These are phyloP conservation scores for Cardamine occulta DNA, from an alignment of 345 rosid genomes.

Conservation along the genomic window DNA sequence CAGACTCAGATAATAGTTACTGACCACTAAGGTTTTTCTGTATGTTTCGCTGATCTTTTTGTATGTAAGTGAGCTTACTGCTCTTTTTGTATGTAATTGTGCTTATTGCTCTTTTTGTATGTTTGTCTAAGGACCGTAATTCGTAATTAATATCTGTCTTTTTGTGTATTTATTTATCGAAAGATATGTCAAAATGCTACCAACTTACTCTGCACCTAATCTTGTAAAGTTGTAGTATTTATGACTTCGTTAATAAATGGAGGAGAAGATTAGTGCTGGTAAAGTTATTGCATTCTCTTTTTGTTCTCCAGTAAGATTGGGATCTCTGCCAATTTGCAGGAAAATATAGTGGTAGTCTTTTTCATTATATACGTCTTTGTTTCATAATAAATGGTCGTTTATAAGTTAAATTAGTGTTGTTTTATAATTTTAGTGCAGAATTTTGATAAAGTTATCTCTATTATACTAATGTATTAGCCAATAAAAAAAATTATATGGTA, in stretches of 20 bases:
- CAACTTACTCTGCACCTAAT: background rate
- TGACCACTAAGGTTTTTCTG: slow-evolving; percentile 4
- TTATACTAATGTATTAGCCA: too few species aligned
- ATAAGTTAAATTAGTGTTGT: too few species aligned
- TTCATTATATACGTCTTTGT: too few species aligned
- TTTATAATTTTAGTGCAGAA: too few species aligned
- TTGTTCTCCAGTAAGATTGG: background rate
- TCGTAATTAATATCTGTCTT: background rate
- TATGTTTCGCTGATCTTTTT: slow-evolving; percentile 19
- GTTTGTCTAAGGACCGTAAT: background rate
- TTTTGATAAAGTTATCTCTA: too few species aligned
- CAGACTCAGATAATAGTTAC: slow-evolving; percentile 15
- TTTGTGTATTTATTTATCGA: background rate
- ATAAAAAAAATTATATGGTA: too few species aligned
- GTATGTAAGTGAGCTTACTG: background rate
- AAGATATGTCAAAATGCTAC: background rate
- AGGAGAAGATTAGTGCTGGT: background rate
- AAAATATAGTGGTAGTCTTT: too few species aligned
- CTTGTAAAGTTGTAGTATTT: background rate
- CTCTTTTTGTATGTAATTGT: background rate
- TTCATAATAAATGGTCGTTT: too few species aligned
- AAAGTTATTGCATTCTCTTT: slow-evolving; percentile 7
- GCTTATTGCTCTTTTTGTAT: background rate
- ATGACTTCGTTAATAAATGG: slow-evolving; percentile 7
- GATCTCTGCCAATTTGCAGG: background rate